These are phyloP conservation scores for Penicillium waksmanii DNA, from an alignment of 495 filamentous ascomycete genomes.

Conservation along the genomic window DNA sequence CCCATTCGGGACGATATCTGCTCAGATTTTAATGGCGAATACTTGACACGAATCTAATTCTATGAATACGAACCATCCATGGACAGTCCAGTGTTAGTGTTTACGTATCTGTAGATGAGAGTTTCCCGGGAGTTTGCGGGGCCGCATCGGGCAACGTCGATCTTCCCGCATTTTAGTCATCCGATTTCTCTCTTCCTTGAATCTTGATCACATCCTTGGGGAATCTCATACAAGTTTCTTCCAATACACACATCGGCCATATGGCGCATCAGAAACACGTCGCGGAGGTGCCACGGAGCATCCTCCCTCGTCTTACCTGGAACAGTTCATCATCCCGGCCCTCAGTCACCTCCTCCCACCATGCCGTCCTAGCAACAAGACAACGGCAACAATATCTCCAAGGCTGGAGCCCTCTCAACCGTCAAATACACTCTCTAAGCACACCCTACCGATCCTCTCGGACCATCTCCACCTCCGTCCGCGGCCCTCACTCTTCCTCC, in stretches of 20 bases:
- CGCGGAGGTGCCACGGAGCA: constrained; percentile 42
- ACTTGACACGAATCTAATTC: constrained; percentile 10
- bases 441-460: constrained; percentile 22
- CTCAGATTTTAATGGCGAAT: constrained; percentile 1
- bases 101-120: neutral
- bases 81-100: too few species aligned
- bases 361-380: constrained; percentile 31
- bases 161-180: constrained; percentile 33
- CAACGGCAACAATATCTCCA: constrained; percentile 29
- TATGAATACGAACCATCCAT: too few species aligned
- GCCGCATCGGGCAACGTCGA: constrained; percentile 18
- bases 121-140: constrained; percentile 22
- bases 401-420: constrained; percentile 29
- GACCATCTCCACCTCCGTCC: constrained; percentile 29
- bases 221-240: neutral
- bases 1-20: constrained; percentile 1
- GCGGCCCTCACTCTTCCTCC: constrained; percentile 17
- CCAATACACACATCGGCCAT: neutral
- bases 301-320: constrained; percentile 51
- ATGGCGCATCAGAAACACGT: constrained; percentile 46
- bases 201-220: constrained; percentile 8
- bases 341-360: constrained; percentile 35
- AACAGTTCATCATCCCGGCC: constrained; percentile 46
- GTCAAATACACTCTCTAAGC: constrained; percentile 25
- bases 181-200: constrained; percentile 16